phyloP scores from a whole-genome alignment of 768 basidiomycete species.

The Nidularia sp. region DNA sequence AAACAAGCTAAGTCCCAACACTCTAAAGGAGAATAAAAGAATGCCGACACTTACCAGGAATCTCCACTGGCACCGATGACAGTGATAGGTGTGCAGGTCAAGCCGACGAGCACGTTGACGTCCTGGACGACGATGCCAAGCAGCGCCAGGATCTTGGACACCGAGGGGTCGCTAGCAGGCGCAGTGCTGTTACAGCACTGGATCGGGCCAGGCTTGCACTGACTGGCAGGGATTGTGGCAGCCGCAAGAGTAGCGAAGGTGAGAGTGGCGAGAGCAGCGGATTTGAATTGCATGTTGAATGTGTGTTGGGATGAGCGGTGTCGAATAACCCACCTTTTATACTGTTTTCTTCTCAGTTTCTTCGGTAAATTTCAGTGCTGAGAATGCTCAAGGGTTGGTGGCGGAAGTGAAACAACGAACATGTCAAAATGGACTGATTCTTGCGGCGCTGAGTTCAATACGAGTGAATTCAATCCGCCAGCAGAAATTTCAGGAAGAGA shows the following conservation, averaged over 20 bases:
- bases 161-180: not conserved
- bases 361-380: too few species aligned
- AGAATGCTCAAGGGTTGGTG: too few species aligned
- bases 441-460: too few species aligned
- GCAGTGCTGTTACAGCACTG: constrained; percentile 1
- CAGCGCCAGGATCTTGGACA: not conserved
- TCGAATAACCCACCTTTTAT: too few species aligned
- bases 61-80: not conserved
- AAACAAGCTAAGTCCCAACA: not conserved
- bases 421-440: too few species aligned
- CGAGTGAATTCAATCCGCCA: too few species aligned
- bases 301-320: not conserved
- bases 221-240: not conserved
- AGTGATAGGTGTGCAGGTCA: not conserved
- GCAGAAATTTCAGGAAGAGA: too few species aligned
- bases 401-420: too few species aligned
- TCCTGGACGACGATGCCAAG: not conserved
- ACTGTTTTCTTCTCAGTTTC: too few species aligned
- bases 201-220: not conserved
- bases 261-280: not conserved
- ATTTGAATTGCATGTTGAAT: constrained; percentile 2
- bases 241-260: constrained; percentile 1
- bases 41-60: not conserved
- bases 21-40: not conserved
- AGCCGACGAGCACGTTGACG: not conserved